Conservation (phyloP, 2,329 filamentous ascomycete species). For the Acephala macrosclerotiorum region DNA sequence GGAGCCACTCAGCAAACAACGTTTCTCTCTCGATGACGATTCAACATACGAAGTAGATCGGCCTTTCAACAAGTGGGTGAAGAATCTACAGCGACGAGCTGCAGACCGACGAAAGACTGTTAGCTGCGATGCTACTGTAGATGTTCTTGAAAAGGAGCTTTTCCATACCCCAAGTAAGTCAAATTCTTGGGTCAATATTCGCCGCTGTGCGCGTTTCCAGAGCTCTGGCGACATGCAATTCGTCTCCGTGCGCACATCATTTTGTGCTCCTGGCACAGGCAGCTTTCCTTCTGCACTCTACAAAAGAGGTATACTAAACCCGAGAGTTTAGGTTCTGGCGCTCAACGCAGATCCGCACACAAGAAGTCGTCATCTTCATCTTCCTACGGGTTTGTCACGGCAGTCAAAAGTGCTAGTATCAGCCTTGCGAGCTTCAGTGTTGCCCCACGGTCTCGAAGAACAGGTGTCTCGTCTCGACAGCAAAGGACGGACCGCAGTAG, state of each 20-base stretch:
- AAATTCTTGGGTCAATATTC: too few species aligned
- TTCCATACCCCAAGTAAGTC: constrained; percentile 45
- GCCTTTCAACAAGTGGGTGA: constrained; percentile 79
- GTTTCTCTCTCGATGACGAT: constrained; percentile 41
- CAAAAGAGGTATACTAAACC: too few species aligned
- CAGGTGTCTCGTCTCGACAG: constrained; percentile 58
- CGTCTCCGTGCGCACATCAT: too few species aligned
- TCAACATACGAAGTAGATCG: constrained; percentile 29
- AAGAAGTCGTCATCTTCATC: constrained; percentile 73
- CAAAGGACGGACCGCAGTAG: constrained; percentile 69
- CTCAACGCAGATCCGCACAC: constrained; percentile 49
- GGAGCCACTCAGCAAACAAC: constrained; percentile 18
- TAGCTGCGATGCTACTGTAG: constrained; percentile 42
- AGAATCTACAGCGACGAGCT: constrained; percentile 67
- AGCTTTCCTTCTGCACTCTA: too few species aligned
- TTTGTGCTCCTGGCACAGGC: too few species aligned
- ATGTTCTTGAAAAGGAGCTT: constrained; percentile 26
- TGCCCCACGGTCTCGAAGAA: constrained; percentile 64
- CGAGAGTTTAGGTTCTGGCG: background rate
- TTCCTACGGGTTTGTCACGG: constrained; percentile 81
- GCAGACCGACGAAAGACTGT: constrained; percentile 50
- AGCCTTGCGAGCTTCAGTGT: constrained; percentile 79
- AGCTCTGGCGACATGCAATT: too few species aligned
- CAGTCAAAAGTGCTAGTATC: constrained; percentile 80
- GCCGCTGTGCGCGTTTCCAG: too few species aligned